These are phyloP conservation scores for Phaeosphaeriaceae sp. DNA, from an alignment of 2,329 filamentous ascomycete genomes.

Conservation along the genomic window DNA sequence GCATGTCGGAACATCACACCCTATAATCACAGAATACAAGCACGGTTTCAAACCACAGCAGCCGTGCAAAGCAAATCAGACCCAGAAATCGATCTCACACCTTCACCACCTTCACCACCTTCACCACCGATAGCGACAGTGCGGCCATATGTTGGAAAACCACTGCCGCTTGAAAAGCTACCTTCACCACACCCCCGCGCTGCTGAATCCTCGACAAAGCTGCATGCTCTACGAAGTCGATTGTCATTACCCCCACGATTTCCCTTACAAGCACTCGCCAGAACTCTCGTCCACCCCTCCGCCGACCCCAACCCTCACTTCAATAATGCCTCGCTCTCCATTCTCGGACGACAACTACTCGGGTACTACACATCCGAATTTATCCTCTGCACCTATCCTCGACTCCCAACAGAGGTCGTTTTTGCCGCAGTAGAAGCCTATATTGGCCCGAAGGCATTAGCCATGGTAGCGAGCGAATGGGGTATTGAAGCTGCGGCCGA, in stretches of 20 bases:
- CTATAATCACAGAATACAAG: constrained; percentile 40
- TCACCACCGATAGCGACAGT: constrained; percentile 2
- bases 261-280: constrained; percentile 83
- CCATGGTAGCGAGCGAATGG: constrained; percentile 81
- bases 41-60: constrained; percentile 13
- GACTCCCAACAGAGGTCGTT: constrained; percentile 85
- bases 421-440: constrained; percentile 88
- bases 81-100: background rate
- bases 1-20: constrained; percentile 32
- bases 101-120: constrained; percentile 2
- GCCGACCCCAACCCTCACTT: constrained; percentile 80
- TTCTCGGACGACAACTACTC: constrained; percentile 81
- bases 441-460: constrained; percentile 75
- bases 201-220: constrained; percentile 79
- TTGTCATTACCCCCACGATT: constrained; percentile 81
- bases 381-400: constrained; percentile 86
- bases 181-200: constrained; percentile 75
- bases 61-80: constrained; percentile 8
- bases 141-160: background rate
- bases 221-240: constrained; percentile 89
- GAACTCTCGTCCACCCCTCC: constrained; percentile 83
- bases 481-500: constrained; percentile 87
- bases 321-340: constrained; percentile 86
- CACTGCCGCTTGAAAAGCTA: constrained; percentile 51
- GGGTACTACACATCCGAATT: constrained; percentile 89